These are phyloP conservation scores for Pichia phayaonensis DNA, from an alignment of 805 yeast genomes.

Conservation along the genomic window DNA sequence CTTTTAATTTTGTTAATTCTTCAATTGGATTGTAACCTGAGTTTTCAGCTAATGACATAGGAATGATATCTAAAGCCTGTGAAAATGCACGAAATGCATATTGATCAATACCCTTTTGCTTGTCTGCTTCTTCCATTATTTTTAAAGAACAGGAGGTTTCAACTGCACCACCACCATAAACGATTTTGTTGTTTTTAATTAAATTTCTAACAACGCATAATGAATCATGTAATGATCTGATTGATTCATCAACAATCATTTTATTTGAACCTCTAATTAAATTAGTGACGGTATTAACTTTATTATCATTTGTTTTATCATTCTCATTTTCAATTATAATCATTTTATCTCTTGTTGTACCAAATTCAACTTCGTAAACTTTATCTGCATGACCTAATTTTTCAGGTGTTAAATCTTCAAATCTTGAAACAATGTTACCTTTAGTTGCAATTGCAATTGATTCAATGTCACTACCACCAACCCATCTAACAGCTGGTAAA, in stretches of 20 bases:
- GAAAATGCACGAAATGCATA: constrained; percentile 96
- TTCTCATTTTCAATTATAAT: constrained; percentile 85
- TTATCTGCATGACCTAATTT: constrained; percentile 86
- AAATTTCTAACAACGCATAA: constrained; percentile 95
- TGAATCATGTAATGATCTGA: constrained; percentile 94
- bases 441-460: constrained; percentile 94
- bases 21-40: constrained; percentile 94
- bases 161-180: constrained; percentile 99
- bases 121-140: constrained; percentile 85
- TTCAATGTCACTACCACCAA: constrained; percentile 95
- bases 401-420: constrained; percentile 76
- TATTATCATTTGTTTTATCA: constrained; percentile 45
- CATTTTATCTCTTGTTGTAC: constrained; percentile 96
- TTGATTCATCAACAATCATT: constrained; percentile 96
- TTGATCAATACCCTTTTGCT: constrained; percentile 91
- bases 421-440: constrained; percentile 95
- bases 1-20: constrained; percentile 73
- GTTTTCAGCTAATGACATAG: constrained; percentile 93
- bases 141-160: constrained; percentile 91
- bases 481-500: constrained; percentile 97
- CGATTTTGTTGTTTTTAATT: constrained; percentile 84
- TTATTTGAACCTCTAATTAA: constrained; percentile 93
- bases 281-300: constrained; percentile 56
- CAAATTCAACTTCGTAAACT: constrained; percentile 84
- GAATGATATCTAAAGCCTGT: constrained; percentile 82